Percentiles rank a stretch among this genome's conserved stretches.
phyloP scores from a whole-genome alignment of 768 basidiomycete species.

The Auricularia cornea region DNA sequence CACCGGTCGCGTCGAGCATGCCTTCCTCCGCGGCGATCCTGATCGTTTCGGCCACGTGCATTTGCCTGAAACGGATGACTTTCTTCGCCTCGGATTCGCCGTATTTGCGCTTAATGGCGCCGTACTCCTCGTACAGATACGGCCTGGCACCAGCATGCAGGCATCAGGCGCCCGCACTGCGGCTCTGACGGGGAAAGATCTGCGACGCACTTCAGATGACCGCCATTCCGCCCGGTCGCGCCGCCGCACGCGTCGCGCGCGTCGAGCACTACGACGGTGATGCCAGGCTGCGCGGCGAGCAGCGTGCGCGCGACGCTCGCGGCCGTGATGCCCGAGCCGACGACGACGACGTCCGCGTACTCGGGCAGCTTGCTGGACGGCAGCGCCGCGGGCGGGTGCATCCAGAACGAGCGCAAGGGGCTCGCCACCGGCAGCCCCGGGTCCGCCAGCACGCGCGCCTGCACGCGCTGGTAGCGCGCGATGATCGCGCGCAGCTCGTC shows the following conservation, averaged over 20 bases:
- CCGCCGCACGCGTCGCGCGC: constrained; percentile 71
- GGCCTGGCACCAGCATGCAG: constrained; percentile 20
- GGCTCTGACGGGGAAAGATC: no score
- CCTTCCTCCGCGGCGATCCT: constrained; percentile 45
- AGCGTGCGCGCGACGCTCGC: constrained; percentile 49
- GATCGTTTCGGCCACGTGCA: constrained; percentile 44
- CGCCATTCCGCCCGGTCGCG: constrained; percentile 67
- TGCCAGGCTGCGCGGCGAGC: constrained; percentile 28
- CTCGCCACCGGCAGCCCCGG: constrained; percentile 51
- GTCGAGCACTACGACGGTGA: constrained; percentile 64
- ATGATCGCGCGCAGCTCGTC: background rate
- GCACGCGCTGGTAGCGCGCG: constrained; percentile 17
- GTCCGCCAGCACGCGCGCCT: constrained; percentile 25
- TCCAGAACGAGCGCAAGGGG: constrained; percentile 59
- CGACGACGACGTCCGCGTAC: constrained; percentile 59
- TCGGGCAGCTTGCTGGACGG: constrained; percentile 25
- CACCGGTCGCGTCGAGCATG: constrained; percentile 45
- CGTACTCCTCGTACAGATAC: constrained; percentile 51
- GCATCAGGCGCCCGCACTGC: no score
- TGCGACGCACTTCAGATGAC: constrained; percentile 40
- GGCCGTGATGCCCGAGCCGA: constrained; percentile 75
- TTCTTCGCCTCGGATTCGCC: constrained; percentile 7
- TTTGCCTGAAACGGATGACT: constrained; percentile 48
- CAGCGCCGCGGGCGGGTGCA: constrained; percentile 29
- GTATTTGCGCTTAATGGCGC: constrained; percentile 25